phyloP scores from a whole-genome alignment of 768 basidiomycete genomes.

The Termitomyces sp. region DNA sequence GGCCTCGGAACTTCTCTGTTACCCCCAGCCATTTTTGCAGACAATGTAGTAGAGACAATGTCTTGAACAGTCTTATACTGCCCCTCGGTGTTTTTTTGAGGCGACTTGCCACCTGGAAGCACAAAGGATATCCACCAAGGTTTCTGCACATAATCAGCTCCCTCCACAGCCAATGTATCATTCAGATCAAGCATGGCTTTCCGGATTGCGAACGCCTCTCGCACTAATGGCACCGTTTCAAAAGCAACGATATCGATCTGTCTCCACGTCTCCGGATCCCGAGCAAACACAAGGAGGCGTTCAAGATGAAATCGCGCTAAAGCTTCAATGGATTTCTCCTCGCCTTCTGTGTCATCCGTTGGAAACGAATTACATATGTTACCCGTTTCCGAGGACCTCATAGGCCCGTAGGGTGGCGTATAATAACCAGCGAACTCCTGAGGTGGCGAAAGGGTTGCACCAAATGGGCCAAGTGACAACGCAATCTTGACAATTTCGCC shows the following conservation, averaged over 20 bases:
- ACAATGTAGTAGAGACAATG: slow-evolving; percentile 40
- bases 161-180: slow-evolving; percentile 12
- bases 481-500: slow-evolving; percentile 43
- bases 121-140: slow-evolving; percentile 77
- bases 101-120: slow-evolving; percentile 47
- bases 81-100: slow-evolving; percentile 29
- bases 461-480: slow-evolving; percentile 73
- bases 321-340: slow-evolving; percentile 41
- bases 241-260: slow-evolving; percentile 65
- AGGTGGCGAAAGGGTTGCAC: slow-evolving; percentile 58
- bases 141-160: slow-evolving; percentile 29
- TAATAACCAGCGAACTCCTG: slow-evolving; percentile 77
- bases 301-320: slow-evolving; percentile 62
- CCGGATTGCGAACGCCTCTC: slow-evolving; percentile 65
- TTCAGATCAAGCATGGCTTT: slow-evolving; percentile 46
- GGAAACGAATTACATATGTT: slow-evolving; percentile 41
- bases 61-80: slow-evolving; percentile 28
- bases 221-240: slow-evolving; percentile 69
- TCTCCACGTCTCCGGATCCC: slow-evolving; percentile 47
- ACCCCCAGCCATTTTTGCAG: slow-evolving; percentile 1
- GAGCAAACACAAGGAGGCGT: slow-evolving; percentile 51
- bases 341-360: slow-evolving; percentile 22
- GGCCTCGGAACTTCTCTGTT: slow-evolving; percentile 28
- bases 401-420: slow-evolving; percentile 72
- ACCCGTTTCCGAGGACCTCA: slow-evolving; percentile 28